Base-by-base conservation (phyloP, 306 rosid genomes). In the Abrus pulchellus region DNA sequence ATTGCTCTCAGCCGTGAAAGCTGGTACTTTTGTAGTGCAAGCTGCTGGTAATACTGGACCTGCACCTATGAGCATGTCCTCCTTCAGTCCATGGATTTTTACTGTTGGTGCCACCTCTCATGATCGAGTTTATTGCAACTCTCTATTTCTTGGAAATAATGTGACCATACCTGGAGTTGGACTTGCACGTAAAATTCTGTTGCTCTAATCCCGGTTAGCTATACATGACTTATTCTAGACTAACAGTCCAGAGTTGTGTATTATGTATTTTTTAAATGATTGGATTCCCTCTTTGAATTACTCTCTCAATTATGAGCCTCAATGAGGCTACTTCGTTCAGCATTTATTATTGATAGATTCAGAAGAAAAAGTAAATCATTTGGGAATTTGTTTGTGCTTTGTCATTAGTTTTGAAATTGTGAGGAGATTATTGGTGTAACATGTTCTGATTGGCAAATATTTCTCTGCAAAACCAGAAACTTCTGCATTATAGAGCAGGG, bases 21-120 rank as follows among this genome's bases (percentile, higher is more conserved):
- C 90, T 75, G 98, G 98, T 72, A 90, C 93, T 57, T 96, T 96
- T 73, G 98, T 92, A n/a, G 99, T 93, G 87, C 99, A 96, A 92
- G 99, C 99, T 68, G 98, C 99, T 27, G 99, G 99, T 13, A 96
- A 96, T 81, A 96, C 98, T 33, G 99, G 99, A 73, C 98, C 99
- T 7, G 87, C 98, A 29, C 93, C 99, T 14, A 89, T 87, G 89
- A 96, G 98, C 88, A 87, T 96, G 94, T 89, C 93, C 57, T 96
- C 99, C 73, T 96, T 93, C 82, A 96, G 99, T 83, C 99, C 99
- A 2, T 96, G 99, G 99, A 96, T 96, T 50, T 90, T 83, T 86
- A 88, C 99, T 28, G 89, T 93, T 52, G 99, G 99, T 34, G 97
- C 99, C 13, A 83, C 97, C 54, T 82, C 98, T 77, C 99, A 96